A percentile compares a stretch with the other conserved stretches of the same genome.
These are phyloP conservation scores for Teratosphaeria destructans DNA, from an alignment of 2,329 filamentous ascomycete species.

Conservation along the genomic window DNA sequence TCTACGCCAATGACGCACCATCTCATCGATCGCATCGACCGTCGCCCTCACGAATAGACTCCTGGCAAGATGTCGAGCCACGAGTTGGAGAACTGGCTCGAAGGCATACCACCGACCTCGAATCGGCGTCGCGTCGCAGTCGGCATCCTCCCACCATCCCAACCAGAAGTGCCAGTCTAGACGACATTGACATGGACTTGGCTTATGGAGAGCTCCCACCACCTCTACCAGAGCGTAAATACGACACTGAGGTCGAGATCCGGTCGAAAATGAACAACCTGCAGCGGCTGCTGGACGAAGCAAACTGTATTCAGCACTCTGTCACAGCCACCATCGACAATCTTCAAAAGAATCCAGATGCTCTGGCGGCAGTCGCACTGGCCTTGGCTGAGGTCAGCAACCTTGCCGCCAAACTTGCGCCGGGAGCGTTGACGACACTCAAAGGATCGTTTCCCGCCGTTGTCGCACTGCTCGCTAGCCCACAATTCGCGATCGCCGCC, in stretches of 20 bases:
- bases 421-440: constrained; percentile 62
- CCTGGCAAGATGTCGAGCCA: constrained; percentile 14
- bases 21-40: constrained; percentile 11
- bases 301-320: constrained; percentile 77
- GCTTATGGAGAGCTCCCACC: constrained; percentile 79
- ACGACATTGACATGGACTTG: constrained; percentile 74
- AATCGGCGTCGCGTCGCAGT: constrained; percentile 1
- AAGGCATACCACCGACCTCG: constrained; percentile 32
- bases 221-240: constrained; percentile 44
- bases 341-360: constrained; percentile 73
- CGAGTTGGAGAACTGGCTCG: constrained; percentile 32
- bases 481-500: constrained; percentile 88
- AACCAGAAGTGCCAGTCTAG: constrained; percentile 28
- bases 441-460: constrained; percentile 77
- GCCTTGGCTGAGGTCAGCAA: constrained; percentile 85
- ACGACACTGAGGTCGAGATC: constrained; percentile 47
- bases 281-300: constrained; percentile 71
- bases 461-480: constrained; percentile 75
- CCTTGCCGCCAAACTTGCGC: constrained; percentile 72
- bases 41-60: constrained; percentile 22
- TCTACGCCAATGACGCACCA: constrained; percentile 31
- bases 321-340: constrained; percentile 74
- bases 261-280: constrained; percentile 62
- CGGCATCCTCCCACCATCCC: constrained; percentile 6
- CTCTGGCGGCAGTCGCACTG: constrained; percentile 85